Conservation (phyloP, 2,329 filamentous ascomycete species). For the Botrytis porri region DNA sequence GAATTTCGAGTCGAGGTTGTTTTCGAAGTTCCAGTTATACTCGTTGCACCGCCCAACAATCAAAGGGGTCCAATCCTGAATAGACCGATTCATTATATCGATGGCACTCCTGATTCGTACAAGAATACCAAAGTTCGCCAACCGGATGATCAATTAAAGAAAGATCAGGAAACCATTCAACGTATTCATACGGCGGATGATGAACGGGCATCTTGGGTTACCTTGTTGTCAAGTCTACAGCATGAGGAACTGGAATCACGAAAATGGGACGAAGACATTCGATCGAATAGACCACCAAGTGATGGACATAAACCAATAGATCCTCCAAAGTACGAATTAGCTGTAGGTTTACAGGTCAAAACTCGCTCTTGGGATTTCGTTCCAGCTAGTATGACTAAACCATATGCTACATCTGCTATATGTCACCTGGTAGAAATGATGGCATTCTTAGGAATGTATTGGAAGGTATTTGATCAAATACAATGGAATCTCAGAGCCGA, state of each 20-base stretch:
- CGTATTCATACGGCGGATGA: conserved; percentile 54
- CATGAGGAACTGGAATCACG: conserved; percentile 48
- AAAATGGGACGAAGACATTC: conserved; percentile 41
- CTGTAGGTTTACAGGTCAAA: conserved; percentile 36
- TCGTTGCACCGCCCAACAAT: conserved; percentile 34
- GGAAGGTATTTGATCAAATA: conserved; percentile 55
- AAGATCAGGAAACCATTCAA: conserved; percentile 22
- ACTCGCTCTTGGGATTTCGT: conserved; percentile 42
- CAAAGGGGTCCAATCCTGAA: conserved; percentile 31
- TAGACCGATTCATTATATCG: conserved; percentile 31
- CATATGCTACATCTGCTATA: conserved; percentile 39
- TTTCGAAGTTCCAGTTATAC: conserved; percentile 41
- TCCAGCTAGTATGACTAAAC: conserved; percentile 38
- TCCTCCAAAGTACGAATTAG: conserved; percentile 28
- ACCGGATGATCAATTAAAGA: conserved; percentile 12
- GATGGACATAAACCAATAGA: neutral
- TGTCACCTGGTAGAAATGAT: conserved; percentile 40
- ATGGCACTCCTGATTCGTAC: conserved; percentile 32
- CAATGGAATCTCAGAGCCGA: conserved; percentile 48
- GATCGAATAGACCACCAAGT: conserved; percentile 15
- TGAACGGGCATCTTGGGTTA: conserved; percentile 54
- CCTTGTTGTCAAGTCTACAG: conserved; percentile 50
- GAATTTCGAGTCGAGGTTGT: conserved; percentile 41
- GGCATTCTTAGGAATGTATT: conserved; percentile 49
- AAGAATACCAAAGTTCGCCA: conserved; percentile 27